Base-by-base conservation (phyloP, 2,329 filamentous ascomycete genomes). In the Fusarium pseudograminearum region DNA sequence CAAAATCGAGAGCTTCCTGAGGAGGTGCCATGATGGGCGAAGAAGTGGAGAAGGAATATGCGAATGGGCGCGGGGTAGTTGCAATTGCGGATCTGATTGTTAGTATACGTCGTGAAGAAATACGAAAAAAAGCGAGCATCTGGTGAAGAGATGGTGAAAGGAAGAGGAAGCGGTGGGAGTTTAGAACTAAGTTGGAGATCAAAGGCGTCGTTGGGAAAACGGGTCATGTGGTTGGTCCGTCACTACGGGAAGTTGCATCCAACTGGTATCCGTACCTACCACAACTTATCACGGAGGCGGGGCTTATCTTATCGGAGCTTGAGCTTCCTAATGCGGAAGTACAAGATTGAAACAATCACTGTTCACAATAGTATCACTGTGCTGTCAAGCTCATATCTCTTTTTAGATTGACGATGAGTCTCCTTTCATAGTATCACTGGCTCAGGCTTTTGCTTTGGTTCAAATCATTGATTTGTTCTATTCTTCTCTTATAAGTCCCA, bases 1-100 rank as follows among this genome's bases (percentile, higher is more conserved):
- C 83, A 80, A 98, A 97, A 84, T 97, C 93, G 81, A 91, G 83
- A 57, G 93, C 93, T 56, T 88, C 81, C 72, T 84, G 79, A 36
- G 84, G 83, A 52, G 85, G 83, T 50, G 85, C 82, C 86, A 88
- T 88, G 74, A 64, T 80, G 76, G 69, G 70, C 62, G 74, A 51
- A 2, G 78, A 75, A 42, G 77, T 77, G 54, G 74, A 77, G 69
- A 79, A 76, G 56, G 61, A 57, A 44, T 61, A 46, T 52, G 56
- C 30, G 15, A 57, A 59, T 28, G 38, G 46, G 41, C 48, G 63
- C 34, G 40, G 42, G 40, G 50, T 48, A 46, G 56, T 40, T 62
- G 36, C 14, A 53, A 70, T 61, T 66, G 60, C 41, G 57, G 61
- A 61, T 55, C 65, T 65, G 30, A 41, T 31, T 24, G n/a, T 22